These are phyloP conservation scores for Gossypium davidsonii DNA, from an alignment of 441 rosid genomes.

Conservation along the genomic window DNA sequence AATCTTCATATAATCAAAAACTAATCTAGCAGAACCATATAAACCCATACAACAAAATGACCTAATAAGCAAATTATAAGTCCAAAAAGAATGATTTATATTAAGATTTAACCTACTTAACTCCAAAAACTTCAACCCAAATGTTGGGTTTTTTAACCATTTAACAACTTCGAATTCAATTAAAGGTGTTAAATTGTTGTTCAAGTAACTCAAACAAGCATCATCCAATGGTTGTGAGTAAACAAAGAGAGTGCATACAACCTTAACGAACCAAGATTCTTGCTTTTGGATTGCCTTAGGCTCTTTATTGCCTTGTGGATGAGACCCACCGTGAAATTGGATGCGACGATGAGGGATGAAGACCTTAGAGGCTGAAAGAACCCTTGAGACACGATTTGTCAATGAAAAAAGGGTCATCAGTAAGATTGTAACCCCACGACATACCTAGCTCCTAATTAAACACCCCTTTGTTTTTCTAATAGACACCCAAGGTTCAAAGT, in stretches of 20 bases:
- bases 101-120: constrained; percentile 45
- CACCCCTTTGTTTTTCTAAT: neutral
- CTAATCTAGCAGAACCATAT: constrained; percentile 39
- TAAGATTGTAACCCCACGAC: constrained; percentile 30
- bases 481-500: constrained; percentile 7
- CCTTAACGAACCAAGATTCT: constrained; percentile 73
- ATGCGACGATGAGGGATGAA: constrained; percentile 35
- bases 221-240: constrained; percentile 30
- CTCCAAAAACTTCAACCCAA: constrained; percentile 61
- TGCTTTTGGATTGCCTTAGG: constrained; percentile 28
- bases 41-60: constrained; percentile 54
- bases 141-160: constrained; percentile 40
- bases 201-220: constrained; percentile 43
- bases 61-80: constrained; percentile 53
- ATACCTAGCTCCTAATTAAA: constrained; percentile 22
- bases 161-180: constrained; percentile 57
- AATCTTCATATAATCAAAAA: constrained; percentile 55
- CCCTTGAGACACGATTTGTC: constrained; percentile 31
- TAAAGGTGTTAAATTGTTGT: constrained; percentile 44
- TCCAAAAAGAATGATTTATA: constrained; percentile 41
- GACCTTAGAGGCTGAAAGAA: constrained; percentile 40
- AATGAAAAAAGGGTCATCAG: constrained; percentile 43
- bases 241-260: constrained; percentile 50
- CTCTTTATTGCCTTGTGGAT: constrained; percentile 27
- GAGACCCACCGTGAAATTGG: constrained; percentile 36